Evolutionary conservation across 139 green algal genomes (phyloP).

Genomic region (Micractinium conductrix): DNA sequence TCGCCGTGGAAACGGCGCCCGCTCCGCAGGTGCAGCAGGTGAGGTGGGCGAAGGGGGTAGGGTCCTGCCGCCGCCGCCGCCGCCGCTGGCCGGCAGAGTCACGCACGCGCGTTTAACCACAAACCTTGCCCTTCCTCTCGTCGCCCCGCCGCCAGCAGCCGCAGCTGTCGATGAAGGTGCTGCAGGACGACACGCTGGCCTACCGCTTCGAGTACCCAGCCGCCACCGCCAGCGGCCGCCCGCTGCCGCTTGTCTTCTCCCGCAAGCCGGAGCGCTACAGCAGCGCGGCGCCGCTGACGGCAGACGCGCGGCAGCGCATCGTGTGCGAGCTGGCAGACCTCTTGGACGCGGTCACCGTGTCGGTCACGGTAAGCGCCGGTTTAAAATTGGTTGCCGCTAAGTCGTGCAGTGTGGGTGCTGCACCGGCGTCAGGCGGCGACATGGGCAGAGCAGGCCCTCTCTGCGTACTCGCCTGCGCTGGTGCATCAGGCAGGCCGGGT

Average conservation of each 20-base stretch:
- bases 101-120: too few species aligned
- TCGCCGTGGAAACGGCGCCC: not conserved
- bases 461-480: too few species aligned
- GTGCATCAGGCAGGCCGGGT: too few species aligned
- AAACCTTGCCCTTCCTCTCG: too few species aligned
- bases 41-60: not conserved
- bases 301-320: conserved; percentile 86
- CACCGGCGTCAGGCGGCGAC: too few species aligned
- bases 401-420: too few species aligned
- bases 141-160: not conserved
- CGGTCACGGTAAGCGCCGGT: conserved; percentile 42
- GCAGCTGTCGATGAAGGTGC: not conserved
- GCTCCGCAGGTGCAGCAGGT: not conserved
- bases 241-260: conserved; percentile 59
- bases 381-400: too few species aligned
- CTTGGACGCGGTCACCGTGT: conserved; percentile 45
- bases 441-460: too few species aligned
- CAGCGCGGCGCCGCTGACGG: conserved; percentile 73
- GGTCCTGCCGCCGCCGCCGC: not conserved
- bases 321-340: conserved; percentile 74
- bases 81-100: not conserved
- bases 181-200: conserved; percentile 75
- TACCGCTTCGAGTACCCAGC: conserved; percentile 84
- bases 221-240: conserved; percentile 47
- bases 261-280: conserved; percentile 81